Evolutionary conservation across 148 eudicot species (phyloP).

Genomic region (Fallopia convolvulus): DNA sequence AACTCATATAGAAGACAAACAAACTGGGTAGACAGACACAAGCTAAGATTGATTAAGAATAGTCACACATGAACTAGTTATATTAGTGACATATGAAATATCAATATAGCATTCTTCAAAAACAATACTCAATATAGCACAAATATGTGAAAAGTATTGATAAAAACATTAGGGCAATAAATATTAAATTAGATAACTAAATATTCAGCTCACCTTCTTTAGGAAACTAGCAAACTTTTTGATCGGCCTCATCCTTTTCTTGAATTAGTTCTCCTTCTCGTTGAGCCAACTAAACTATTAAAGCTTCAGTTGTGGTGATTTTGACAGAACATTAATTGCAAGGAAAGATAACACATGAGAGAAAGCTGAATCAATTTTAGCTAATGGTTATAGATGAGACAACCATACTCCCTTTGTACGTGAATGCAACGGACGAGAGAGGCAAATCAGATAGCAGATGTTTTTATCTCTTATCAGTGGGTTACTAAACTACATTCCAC

Average conservation of each 20-base stretch:
- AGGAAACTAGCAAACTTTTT: constrained; percentile 82
- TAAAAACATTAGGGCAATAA: neutral
- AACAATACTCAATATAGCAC: neutral
- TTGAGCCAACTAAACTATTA: constrained; percentile 84
- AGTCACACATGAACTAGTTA: neutral
- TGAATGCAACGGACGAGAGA: constrained; percentile 23
- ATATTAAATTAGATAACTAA: neutral
- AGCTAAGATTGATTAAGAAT: neutral
- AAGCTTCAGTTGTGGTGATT: constrained; percentile 37
- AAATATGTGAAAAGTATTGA: neutral
- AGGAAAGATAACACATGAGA: neutral
- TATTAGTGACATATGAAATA: neutral
- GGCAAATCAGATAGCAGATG: neutral
- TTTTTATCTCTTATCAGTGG: neutral
- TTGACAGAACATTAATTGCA: neutral
- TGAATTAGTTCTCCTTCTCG: constrained; percentile 95
- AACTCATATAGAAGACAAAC: neutral
- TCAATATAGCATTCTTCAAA: neutral
- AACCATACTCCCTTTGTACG: constrained; percentile 69
- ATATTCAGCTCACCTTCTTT: constrained; percentile 56
- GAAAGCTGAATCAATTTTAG: neutral
- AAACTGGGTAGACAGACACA: neutral
- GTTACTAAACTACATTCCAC: neutral
- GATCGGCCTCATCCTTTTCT: constrained; percentile 96
- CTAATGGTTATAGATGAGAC: constrained; percentile 22